Conservation (phyloP, 2,329 filamentous ascomycete species). For the Fusarium bactridioides region DNA sequence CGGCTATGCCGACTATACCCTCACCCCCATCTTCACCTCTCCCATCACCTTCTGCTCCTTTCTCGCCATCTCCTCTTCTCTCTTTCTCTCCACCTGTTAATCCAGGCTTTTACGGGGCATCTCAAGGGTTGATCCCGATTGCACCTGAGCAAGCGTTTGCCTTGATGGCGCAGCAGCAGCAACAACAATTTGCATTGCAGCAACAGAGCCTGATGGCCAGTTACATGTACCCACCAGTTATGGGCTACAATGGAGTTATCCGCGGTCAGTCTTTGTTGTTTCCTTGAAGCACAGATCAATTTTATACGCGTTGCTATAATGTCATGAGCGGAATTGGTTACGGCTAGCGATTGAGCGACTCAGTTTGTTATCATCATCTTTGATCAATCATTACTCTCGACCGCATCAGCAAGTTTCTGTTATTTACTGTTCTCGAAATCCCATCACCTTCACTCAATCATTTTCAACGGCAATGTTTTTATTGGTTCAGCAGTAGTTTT, state of each 20-base stretch:
- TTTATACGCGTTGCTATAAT: background rate
- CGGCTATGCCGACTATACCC: background rate
- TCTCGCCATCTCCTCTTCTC: background rate
- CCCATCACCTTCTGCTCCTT: background rate
- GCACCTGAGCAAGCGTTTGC: background rate
- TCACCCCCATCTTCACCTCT: background rate
- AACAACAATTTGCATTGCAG: background rate
- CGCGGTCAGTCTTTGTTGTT: background rate
- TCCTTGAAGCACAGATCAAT: background rate
- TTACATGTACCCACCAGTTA: background rate
- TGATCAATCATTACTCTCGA: background rate
- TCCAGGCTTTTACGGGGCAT: background rate
- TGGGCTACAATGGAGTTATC: background rate
- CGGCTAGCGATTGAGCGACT: background rate
- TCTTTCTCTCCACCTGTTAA: background rate
- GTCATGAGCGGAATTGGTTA: background rate
- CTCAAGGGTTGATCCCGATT: no score
- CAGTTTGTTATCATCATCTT: rapidly evolving
- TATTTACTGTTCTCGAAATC: background rate
- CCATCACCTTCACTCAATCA: background rate
- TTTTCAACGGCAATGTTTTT: rapidly evolving
- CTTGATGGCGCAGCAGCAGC: background rate
- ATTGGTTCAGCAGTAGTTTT: background rate
- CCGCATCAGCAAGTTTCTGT: background rate
- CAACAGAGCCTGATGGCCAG: background rate